Conservation (phyloP, 2,329 filamentous ascomycete genomes). For the Neopestalotiopsis sp. region DNA sequence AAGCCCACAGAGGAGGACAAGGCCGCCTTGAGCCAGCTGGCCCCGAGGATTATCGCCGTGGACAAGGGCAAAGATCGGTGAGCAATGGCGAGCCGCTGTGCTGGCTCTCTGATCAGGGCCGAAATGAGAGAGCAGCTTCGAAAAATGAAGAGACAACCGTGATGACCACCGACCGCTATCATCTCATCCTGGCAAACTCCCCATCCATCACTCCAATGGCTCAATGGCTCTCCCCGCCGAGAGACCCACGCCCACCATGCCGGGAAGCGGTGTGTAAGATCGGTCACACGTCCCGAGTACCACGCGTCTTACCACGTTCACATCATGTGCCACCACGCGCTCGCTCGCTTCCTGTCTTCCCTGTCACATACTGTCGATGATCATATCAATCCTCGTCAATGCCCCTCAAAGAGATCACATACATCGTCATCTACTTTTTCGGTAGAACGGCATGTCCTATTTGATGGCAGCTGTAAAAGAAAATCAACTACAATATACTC, state of each 20-base stretch:
- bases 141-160: background rate
- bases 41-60: constrained; percentile 68
- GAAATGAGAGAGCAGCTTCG: background rate
- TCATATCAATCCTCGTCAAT: background rate
- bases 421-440: background rate
- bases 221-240: background rate
- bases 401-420: background rate
- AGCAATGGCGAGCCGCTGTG: constrained; percentile 18
- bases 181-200: background rate
- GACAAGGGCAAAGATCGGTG: constrained; percentile 48
- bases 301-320: constrained; percentile 6
- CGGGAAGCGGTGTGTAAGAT: constrained; percentile 11
- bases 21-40: constrained; percentile 64
- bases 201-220: background rate
- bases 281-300: constrained; percentile 4
- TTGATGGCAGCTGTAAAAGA: background rate
- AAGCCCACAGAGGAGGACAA: constrained; percentile 76
- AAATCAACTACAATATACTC: background rate
- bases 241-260: background rate
- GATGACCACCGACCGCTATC: background rate
- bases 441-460: background rate
- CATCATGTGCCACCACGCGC: constrained; percentile 7
- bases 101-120: background rate
- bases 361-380: background rate
- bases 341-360: background rate